Conservation (phyloP, 306 rosid species). For the Vigna unguiculata region DNA sequence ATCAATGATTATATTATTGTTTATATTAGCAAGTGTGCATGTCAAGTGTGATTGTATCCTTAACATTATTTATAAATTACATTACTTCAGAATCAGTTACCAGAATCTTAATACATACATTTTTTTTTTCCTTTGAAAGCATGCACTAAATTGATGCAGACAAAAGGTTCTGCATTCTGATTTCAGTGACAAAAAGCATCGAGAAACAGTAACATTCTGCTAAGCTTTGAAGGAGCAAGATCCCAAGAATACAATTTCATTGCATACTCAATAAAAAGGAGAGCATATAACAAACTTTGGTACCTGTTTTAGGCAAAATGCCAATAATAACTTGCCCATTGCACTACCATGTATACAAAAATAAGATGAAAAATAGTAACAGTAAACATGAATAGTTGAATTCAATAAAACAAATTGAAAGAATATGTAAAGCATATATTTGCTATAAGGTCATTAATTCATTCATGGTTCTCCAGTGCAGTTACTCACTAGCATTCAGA, state of each 20-base stretch:
- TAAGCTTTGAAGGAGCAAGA: conserved; percentile 30
- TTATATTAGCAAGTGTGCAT: no score
- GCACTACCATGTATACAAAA: conserved; percentile 48
- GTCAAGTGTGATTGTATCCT: no score
- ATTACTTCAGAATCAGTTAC: no score
- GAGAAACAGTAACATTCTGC: conserved; percentile 2
- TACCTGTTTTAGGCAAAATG: conserved; percentile 25
- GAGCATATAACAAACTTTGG: conserved; percentile 34
- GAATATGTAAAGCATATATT: conserved; percentile 56
- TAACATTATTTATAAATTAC: no score
- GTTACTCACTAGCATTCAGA: conserved; percentile 34
- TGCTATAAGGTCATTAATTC: conserved; percentile 33
- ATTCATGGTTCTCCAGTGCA: conserved; percentile 29
- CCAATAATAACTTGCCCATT: conserved; percentile 23
- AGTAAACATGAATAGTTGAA: conserved; percentile 44
- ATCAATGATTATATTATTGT: no score
- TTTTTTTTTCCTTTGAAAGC: background rate
- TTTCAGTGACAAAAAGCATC: conserved; percentile 28
- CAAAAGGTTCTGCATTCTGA: background rate
- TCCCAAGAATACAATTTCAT: conserved; percentile 33
- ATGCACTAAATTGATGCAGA: background rate
- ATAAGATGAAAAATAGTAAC: conserved; percentile 33
- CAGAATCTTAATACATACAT: no score
- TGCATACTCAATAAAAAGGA: conserved; percentile 40
- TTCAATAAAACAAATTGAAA: conserved; percentile 64